Evolutionary conservation across 305 asterid species (phyloP).

Genomic region (Fraxinus latifolia): DNA sequence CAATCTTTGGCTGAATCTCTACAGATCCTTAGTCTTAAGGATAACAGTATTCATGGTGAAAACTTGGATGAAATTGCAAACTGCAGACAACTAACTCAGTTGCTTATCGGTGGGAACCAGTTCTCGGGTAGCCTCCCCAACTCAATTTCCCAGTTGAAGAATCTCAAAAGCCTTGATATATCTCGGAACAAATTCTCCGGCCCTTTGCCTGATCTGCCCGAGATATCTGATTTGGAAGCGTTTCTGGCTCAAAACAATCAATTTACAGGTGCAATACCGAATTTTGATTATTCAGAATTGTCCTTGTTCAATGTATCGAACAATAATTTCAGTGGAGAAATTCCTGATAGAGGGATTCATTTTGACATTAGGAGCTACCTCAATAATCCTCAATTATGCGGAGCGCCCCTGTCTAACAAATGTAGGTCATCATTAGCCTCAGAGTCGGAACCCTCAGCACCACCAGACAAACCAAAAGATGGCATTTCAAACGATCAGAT

Average conservation of each 20-base stretch:
- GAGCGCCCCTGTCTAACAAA: conserved; percentile 39
- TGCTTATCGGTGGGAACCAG: conserved; percentile 35
- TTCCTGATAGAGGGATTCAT: conserved; percentile 40
- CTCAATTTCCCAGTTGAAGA: conserved; percentile 35
- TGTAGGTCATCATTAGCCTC: conserved; percentile 25
- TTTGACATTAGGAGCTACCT: conserved; percentile 32
- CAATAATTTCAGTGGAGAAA: conserved; percentile 47
- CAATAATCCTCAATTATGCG: conserved; percentile 48
- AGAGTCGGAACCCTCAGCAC: background rate
- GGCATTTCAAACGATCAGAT: conserved; percentile 41
- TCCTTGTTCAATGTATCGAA: conserved; percentile 41
- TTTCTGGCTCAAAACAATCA: conserved; percentile 38
- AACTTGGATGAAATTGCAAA: conserved; percentile 39
- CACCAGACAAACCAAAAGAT: conserved; percentile 10
- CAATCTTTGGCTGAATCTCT: conserved; percentile 36
- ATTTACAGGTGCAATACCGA: conserved; percentile 37
- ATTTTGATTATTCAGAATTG: conserved; percentile 32
- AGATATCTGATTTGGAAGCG: conserved; percentile 28
- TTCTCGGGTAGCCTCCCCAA: conserved; percentile 37
- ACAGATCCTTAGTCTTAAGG: conserved; percentile 29
- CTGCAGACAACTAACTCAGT: conserved; percentile 42
- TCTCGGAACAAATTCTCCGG: conserved; percentile 47
- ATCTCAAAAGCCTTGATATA: conserved; percentile 42
- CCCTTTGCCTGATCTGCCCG: conserved; percentile 38
- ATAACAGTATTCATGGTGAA: conserved; percentile 31